These are phyloP conservation scores for Suillus subaureus DNA, from an alignment of 768 basidiomycete genomes.

Conservation along the genomic window DNA sequence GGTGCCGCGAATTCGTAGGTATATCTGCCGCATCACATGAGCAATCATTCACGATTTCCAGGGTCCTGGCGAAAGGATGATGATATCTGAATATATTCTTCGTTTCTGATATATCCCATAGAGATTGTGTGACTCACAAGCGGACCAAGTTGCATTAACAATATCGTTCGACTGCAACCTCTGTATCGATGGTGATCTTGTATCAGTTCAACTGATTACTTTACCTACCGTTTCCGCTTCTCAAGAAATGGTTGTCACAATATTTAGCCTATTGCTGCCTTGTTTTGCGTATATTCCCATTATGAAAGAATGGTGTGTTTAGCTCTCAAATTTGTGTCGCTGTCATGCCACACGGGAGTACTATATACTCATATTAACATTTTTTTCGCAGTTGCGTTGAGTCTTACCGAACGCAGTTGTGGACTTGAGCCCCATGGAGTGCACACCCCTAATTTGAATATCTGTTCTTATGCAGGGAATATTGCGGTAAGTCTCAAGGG, in stretches of 20 bases:
- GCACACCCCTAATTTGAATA: not conserved
- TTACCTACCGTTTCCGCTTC: too few relatives aligned
- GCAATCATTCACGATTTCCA: not conserved
- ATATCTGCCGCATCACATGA: too few relatives aligned
- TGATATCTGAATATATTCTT: not conserved
- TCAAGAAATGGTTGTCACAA: not conserved
- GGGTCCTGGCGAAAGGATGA: not conserved
- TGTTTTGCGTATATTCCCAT: not conserved
- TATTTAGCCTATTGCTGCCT: not conserved
- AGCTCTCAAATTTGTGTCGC: not conserved
- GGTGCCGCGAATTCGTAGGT: not conserved
- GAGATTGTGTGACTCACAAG: not conserved
- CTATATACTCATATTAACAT: not conserved
- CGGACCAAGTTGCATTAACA: not conserved
- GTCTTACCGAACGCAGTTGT: not conserved
- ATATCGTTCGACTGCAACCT: not conserved
- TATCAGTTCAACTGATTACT: not conserved
- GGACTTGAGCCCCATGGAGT: not conserved
- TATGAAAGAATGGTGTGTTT: not conserved
- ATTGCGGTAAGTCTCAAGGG: not conserved
- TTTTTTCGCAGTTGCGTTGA: not conserved
- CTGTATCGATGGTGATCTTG: not conserved
- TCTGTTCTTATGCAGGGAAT: not conserved
- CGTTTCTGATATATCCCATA: not conserved
- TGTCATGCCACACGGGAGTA: not conserved